phyloP scores from a whole-genome alignment of 495 filamentous ascomycete genomes.

The Penicillium nucicola region DNA sequence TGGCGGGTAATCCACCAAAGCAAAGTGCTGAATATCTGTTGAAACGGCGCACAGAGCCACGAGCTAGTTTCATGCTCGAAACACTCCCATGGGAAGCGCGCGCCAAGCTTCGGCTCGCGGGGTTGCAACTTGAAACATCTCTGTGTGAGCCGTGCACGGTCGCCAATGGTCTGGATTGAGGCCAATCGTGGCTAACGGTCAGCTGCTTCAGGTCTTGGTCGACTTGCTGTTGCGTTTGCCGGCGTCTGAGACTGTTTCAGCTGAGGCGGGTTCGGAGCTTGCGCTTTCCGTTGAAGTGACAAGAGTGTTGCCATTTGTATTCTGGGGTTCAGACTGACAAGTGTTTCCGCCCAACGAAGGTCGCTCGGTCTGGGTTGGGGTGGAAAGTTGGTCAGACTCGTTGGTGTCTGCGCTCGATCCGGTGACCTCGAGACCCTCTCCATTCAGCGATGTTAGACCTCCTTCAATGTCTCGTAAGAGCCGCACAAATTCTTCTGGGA shows the following conservation, averaged over 20 bases:
- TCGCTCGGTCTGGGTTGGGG: constrained; percentile 25
- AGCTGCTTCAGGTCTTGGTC: constrained; percentile 15
- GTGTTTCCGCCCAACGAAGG: not conserved
- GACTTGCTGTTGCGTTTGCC: constrained; percentile 13
- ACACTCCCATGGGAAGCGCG: not conserved
- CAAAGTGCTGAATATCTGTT: not conserved
- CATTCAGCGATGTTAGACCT: constrained; percentile 49
- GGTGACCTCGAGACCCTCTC: constrained; percentile 29
- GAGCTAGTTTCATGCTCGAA: not conserved
- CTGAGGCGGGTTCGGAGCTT: constrained; percentile 3
- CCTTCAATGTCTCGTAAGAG: constrained; percentile 88
- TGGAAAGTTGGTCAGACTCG: constrained; percentile 30
- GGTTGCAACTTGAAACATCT: constrained; percentile 1
- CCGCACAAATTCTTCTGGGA: constrained; percentile 95
- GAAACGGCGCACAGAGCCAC: not conserved
- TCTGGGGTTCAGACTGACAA: not conserved
- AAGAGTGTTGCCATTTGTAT: constrained; percentile 10
- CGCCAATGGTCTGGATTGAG: constrained; percentile 8
- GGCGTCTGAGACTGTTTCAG: not conserved
- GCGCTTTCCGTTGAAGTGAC: not conserved
- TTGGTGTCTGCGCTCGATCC: constrained; percentile 28
- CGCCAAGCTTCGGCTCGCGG: not conserved
- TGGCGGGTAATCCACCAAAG: not conserved
- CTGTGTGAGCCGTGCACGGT: constrained; percentile 3
- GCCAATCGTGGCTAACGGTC: constrained; percentile 3